phyloP scores from a whole-genome alignment of 192 early-diverging fungal genomes.

The Mortierella antarctica region DNA sequence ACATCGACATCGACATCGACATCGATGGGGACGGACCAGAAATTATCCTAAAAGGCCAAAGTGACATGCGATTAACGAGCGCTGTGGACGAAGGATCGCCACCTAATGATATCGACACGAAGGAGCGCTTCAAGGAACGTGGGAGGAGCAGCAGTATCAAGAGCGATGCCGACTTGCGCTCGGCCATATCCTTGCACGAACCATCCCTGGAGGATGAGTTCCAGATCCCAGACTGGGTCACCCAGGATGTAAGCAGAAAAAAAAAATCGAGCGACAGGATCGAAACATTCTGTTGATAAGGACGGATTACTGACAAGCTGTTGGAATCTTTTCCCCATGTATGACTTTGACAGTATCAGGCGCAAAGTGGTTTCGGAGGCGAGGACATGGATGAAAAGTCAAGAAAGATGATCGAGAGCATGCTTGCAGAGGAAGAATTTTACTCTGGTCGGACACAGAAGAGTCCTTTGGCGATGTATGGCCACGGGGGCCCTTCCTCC shows the following conservation, averaged over 20 bases:
- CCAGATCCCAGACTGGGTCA: constrained; percentile 49
- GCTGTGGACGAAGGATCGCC: neutral
- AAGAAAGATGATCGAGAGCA: constrained; percentile 64
- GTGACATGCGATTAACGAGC: neutral
- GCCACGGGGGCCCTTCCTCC: neutral
- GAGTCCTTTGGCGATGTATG: neutral
- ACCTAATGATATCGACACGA: neutral
- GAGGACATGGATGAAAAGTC: constrained; percentile 68
- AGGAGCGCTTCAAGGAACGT: neutral
- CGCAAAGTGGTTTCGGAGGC: constrained; percentile 18
- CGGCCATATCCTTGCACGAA: constrained; percentile 6
- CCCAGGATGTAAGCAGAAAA: constrained; percentile 29
- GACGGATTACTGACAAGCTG: neutral
- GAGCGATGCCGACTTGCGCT: neutral
- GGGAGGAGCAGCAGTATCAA: neutral
- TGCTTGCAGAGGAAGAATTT: constrained; percentile 72
- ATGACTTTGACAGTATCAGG: constrained; percentile 18
- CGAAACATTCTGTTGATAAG: neutral
- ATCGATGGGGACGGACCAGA: constrained; percentile 44
- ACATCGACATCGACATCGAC: constrained; percentile 39
- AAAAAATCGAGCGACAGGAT: neutral
- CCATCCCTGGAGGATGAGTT: constrained; percentile 20
- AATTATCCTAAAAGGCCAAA: neutral
- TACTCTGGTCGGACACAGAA: constrained; percentile 59
- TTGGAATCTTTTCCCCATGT: neutral